phyloP scores from a whole-genome alignment of 139 green algal species.

The Chara braunii region DNA sequence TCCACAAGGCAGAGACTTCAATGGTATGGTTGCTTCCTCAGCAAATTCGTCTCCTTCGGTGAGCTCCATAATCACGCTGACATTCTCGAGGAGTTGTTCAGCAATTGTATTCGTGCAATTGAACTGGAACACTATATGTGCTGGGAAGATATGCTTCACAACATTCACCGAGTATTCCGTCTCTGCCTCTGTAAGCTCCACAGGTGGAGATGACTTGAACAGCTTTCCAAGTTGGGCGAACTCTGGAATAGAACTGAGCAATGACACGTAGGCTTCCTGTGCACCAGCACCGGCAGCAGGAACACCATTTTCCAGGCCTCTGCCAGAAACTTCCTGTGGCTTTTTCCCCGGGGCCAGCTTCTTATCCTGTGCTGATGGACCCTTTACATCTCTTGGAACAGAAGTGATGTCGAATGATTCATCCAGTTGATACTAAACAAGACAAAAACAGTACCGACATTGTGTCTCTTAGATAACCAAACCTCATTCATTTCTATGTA shows the following conservation, averaged over 20 bases:
- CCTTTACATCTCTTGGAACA: slow-evolving; percentile 27
- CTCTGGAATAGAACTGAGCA: slow-evolving; percentile 62
- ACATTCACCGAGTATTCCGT: slow-evolving; percentile 61
- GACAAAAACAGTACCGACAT: too few species aligned
- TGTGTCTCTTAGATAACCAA: too few species aligned
- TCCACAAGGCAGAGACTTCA: slow-evolving; percentile 73
- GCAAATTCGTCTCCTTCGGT: slow-evolving; percentile 74
- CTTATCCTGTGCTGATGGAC: slow-evolving; percentile 14
- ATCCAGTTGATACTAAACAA: too few species aligned
- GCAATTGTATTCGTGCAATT: slow-evolving; percentile 94
- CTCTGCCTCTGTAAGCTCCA: slow-evolving; percentile 48
- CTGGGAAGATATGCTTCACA: slow-evolving; percentile 85
- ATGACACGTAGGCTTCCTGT: slow-evolving; percentile 43
- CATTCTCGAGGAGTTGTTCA: slow-evolving; percentile 89
- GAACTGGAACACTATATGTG: slow-evolving; percentile 88
- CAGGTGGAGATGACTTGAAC: slow-evolving; percentile 64
- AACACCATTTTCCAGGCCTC: too few species aligned
- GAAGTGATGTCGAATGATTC: slow-evolving; percentile 27
- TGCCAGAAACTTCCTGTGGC: neutral
- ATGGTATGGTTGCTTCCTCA: slow-evolving; percentile 68
- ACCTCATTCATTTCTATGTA: too few species aligned
- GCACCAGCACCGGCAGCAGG: neutral
- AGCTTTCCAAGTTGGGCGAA: slow-evolving; percentile 68
- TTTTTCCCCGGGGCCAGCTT: slow-evolving; percentile 17
- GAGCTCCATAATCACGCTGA: slow-evolving; percentile 81